phyloP scores from a whole-genome alignment of 1,284 basidiomycete species.

The Leccinum cinnamomeum region DNA sequence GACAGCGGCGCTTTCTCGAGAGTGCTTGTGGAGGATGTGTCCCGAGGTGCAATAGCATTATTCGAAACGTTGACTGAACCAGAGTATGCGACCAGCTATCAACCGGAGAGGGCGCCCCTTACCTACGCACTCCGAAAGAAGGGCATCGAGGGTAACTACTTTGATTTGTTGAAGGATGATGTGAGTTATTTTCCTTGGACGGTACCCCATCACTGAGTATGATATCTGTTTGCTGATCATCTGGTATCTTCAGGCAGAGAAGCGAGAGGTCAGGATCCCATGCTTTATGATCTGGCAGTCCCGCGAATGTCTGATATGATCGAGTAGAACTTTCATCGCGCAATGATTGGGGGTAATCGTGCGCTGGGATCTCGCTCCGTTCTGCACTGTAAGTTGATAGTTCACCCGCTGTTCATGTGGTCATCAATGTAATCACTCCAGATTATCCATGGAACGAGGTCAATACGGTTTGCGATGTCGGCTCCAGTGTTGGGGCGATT shows the following conservation, averaged over 20 bases:
- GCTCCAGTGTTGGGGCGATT: conserved; percentile 45
- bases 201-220: not conserved
- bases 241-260: conserved; percentile 17
- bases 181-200: conserved; percentile 13
- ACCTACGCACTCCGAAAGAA: conserved; percentile 24
- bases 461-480: conserved; percentile 49
- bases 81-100: conserved; percentile 23
- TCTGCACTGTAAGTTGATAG: conserved; percentile 24
- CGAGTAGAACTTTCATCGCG: conserved; percentile 22
- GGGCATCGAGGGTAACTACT: conserved; percentile 22
- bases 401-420: not conserved
- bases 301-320: not conserved
- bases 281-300: not conserved
- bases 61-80: conserved; percentile 31
- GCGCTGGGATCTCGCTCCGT: conserved; percentile 26
- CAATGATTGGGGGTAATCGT: conserved; percentile 24
- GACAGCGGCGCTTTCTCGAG: conserved; percentile 8
- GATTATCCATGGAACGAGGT: conserved; percentile 47
- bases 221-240: not conserved
- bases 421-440: not conserved
- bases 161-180: conserved; percentile 28
- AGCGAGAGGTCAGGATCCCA: conserved; percentile 14
- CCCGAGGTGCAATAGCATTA: conserved; percentile 15
- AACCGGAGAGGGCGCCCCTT: conserved; percentile 25
- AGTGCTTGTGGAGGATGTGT: conserved; percentile 18